Evolutionary conservation across 768 basidiomycete species (phyloP).

Genomic region (Suillus fuscotomentosus): DNA sequence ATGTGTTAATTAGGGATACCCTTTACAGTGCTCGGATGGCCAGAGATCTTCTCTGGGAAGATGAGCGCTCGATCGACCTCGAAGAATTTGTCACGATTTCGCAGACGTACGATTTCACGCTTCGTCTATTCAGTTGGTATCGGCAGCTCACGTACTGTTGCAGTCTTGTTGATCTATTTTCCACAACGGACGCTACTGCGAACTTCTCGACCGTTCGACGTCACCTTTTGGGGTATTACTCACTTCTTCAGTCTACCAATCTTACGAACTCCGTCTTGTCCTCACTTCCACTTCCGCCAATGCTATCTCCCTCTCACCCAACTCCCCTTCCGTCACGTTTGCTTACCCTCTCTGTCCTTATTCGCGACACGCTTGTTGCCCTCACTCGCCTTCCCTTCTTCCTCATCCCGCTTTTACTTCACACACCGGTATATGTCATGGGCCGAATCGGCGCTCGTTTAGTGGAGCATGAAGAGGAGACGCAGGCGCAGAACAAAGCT

Average conservation of each 20-base stretch:
- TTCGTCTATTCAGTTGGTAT: constrained; percentile 4
- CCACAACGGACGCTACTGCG: constrained; percentile 58
- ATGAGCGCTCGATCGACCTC: constrained; percentile 71
- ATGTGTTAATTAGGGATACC: constrained; percentile 65
- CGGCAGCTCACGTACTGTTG: constrained; percentile 19
- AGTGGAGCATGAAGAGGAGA: constrained; percentile 86
- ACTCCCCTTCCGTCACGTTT: constrained; percentile 78
- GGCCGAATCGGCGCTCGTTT: constrained; percentile 71
- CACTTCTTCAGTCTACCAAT: constrained; percentile 75
- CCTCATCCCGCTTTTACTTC: constrained; percentile 78
- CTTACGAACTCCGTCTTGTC: constrained; percentile 86
- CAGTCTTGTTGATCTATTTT: constrained; percentile 88
- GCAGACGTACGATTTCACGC: constrained; percentile 72
- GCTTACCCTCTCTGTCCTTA: constrained; percentile 71
- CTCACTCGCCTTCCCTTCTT: constrained; percentile 86
- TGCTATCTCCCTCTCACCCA: constrained; percentile 76
- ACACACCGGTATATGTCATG: constrained; percentile 84
- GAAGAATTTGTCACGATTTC: constrained; percentile 82
- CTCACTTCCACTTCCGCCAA: constrained; percentile 78
- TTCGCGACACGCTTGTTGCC: constrained; percentile 73
- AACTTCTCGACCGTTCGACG: constrained; percentile 63
- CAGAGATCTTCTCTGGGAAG: constrained; percentile 88
- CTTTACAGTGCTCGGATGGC: constrained; percentile 91
- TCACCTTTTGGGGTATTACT: constrained; percentile 83
- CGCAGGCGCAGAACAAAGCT: constrained; percentile 96